Conservation (phyloP, 306 rosid genomes). For the Hylodesmum podocarpum region DNA sequence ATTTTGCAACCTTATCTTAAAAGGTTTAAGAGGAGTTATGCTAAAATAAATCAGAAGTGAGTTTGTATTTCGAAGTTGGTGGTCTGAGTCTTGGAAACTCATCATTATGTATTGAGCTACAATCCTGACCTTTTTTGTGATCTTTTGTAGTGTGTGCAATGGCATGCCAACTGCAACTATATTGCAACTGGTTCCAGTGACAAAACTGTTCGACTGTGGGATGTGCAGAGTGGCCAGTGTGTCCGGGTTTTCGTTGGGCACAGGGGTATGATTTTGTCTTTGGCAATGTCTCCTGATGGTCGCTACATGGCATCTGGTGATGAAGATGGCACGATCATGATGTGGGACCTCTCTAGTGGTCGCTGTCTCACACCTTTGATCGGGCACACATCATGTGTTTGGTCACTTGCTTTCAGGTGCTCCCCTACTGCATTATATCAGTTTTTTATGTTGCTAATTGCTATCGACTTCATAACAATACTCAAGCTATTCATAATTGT, state of each 20-base stretch:
- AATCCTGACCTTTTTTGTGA: slow-evolving; percentile 12
- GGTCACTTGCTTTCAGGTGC: slow-evolving; percentile 95
- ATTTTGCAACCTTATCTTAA: neutral
- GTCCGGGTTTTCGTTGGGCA: slow-evolving; percentile 95
- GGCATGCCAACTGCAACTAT: slow-evolving; percentile 99
- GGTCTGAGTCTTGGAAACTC: neutral
- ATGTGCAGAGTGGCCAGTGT: slow-evolving; percentile 94
- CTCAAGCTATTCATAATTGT: slow-evolving; percentile 10
- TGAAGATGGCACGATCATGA: slow-evolving; percentile 95
- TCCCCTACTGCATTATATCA: neutral
- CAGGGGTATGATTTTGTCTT: slow-evolving; percentile 85
- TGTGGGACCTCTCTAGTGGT: slow-evolving; percentile 97
- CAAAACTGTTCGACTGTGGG: slow-evolving; percentile 95
- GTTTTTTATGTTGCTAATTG: neutral
- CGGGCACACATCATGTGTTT: slow-evolving; percentile 89
- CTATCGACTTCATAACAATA: neutral
- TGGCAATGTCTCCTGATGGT: slow-evolving; percentile 98
- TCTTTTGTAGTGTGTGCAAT: slow-evolving; percentile 76
- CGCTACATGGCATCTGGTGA: slow-evolving; percentile 94
- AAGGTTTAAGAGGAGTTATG: neutral
- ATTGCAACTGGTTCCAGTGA: slow-evolving; percentile 97
- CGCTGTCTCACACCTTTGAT: slow-evolving; percentile 80
- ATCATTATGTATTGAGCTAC: neutral
- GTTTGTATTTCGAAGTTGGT: neutral
- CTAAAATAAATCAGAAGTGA: neutral